Conservation (phyloP, 2,329 filamentous ascomycete species). For the Bipolaris cookei region DNA sequence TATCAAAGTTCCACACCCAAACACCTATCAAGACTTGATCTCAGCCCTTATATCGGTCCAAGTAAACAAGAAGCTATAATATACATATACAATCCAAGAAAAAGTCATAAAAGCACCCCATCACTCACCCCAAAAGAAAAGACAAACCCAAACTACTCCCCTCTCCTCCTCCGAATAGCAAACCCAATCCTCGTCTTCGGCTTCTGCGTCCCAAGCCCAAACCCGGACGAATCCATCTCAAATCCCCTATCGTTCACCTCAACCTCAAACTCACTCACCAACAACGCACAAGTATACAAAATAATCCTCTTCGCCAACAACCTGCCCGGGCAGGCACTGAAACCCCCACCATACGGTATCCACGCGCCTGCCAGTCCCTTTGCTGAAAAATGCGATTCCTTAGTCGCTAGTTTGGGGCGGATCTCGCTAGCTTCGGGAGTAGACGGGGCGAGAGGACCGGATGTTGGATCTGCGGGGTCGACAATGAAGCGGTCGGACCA, state of each 20-base stretch:
- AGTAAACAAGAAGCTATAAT: too few relatives aligned
- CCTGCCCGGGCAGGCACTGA: background rate
- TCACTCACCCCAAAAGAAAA: background rate
- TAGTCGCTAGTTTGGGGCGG: fast-evolving
- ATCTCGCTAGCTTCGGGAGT: background rate
- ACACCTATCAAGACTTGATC: too few relatives aligned
- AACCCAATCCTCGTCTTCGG: background rate
- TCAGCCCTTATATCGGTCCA: too few relatives aligned
- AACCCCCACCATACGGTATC: background rate
- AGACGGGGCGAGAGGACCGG: background rate
- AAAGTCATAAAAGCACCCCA: too few relatives aligned
- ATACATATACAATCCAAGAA: background rate
- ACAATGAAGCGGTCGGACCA: background rate
- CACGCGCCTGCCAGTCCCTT: background rate
- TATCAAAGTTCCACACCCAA: too few relatives aligned
- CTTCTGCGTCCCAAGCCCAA: background rate
- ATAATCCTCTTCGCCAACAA: background rate
- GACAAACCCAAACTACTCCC: background rate
- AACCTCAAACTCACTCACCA: background rate
- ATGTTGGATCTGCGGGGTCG: background rate
- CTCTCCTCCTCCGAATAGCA: background rate
- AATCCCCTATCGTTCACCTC: background rate
- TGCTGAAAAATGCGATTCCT: background rate
- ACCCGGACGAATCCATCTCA: background rate
- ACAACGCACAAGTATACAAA: background rate